Base-by-base conservation (phyloP, 805 yeast species). In the Zygotorulaspora chibaensis region DNA sequence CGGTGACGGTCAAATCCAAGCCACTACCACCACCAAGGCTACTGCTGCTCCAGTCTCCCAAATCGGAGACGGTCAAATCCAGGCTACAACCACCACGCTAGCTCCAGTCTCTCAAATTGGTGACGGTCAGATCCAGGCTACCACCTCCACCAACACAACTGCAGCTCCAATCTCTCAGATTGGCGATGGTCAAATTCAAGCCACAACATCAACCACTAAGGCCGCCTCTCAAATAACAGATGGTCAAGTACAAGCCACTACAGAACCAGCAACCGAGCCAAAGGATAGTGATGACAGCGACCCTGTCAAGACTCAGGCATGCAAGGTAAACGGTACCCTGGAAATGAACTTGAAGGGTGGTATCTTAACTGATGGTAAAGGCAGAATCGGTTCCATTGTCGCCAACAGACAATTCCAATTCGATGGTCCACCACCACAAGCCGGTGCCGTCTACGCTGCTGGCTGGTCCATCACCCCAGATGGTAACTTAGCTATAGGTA, bases 371-470 rank as follows among this genome's bases (percentile, higher is more conserved):
- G 91, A 84, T 59, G 63, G 76, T 31, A 56, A 70, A 52, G 84
- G 84, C 40, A 80, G 91, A 76, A 69, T 84, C 55, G 90, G 90
- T 57, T 78, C 89, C 42, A 83, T 84, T 67, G 91, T 84, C 57
- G 82, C 89, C 47, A 84, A 83, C 81, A 76, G 84, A 73, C 91
- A 84, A 72, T 84, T 84, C 78, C 90, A 84, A 72, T 84, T 84
- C 62, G 90, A 84, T 67, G 90, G 90, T 64, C 88, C 89, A 52
- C 85, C 87, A 71, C 89, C 90, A 62, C 91, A 84, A 74, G 87
- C 84, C 29, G 87, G 86, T 67, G 75, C 86, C 49, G 75, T 80
- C 63, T 79, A 77, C 64, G 85, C 87, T 57, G 81, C 77, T 50
- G 86, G 87, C 54, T 81, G 87, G 87, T 65, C 74, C 36, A 59